Conservation (phyloP, 2,329 filamentous ascomycete species). For the Ustilaginoidea virens region DNA sequence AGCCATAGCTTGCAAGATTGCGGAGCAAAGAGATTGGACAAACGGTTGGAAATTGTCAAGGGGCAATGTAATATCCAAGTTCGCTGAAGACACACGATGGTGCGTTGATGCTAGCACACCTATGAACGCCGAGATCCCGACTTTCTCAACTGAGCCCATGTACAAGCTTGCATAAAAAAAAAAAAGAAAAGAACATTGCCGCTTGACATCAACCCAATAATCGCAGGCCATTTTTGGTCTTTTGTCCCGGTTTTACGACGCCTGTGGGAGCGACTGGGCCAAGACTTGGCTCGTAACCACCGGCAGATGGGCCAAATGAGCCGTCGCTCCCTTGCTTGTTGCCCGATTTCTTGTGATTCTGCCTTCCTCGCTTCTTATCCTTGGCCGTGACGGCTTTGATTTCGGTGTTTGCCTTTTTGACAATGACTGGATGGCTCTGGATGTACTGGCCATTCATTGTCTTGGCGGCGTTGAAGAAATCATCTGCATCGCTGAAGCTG, state of each 20-base stretch:
- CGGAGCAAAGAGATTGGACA: too few species aligned
- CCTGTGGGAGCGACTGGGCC: slow-evolving; percentile 35
- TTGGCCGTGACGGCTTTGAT: slow-evolving; percentile 63
- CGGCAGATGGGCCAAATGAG: slow-evolving; percentile 12
- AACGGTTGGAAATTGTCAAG: too few species aligned
- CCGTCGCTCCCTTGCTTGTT: slow-evolving; percentile 14
- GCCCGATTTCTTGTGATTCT: slow-evolving; percentile 19
- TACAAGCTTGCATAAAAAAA: too few species aligned
- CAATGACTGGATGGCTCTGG: slow-evolving; percentile 80
- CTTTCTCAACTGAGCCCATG: too few species aligned
- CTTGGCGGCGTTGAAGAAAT: slow-evolving; percentile 90
- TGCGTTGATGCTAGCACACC: too few species aligned
- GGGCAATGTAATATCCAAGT: too few species aligned
- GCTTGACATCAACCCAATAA: slow-evolving; percentile 44
- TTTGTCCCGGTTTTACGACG: slow-evolving; percentile 46
- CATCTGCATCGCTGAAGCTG: slow-evolving; percentile 86
- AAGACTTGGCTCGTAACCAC: slow-evolving; percentile 32
- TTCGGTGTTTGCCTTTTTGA: slow-evolving; percentile 82
- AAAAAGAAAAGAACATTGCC: too few species aligned
- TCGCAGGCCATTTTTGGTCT: slow-evolving; percentile 51
- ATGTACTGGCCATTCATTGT: slow-evolving; percentile 99
- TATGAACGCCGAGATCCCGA: too few species aligned
- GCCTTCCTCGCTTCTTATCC: slow-evolving; percentile 31
- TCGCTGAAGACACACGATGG: too few species aligned
- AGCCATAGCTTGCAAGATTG: too few species aligned